Evolutionary conservation across 1,139 yeast species (phyloP).

Genomic region (Scheffersomyces illinoinensis): DNA sequence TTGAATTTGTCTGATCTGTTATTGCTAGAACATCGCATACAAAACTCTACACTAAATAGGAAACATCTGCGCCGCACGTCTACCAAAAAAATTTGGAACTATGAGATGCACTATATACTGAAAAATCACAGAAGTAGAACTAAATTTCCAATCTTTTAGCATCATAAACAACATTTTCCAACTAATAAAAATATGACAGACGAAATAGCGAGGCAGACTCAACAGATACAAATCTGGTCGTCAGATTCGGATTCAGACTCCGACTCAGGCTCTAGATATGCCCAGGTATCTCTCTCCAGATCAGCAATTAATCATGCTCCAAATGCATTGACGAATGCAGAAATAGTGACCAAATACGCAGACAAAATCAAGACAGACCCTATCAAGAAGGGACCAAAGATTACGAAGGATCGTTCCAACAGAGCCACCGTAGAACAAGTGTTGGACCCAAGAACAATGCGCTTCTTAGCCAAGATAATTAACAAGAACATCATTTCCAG

Average conservation of each 20-base stretch:
- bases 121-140: neutral
- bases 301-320: constrained; percentile 1
- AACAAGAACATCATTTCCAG: constrained; percentile 80
- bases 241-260: constrained; percentile 10
- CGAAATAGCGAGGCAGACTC: constrained; percentile 1
- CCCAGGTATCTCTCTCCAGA: constrained; percentile 2
- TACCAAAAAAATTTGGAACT: neutral
- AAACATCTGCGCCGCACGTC: neutral
- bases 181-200: neutral
- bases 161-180: neutral
- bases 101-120: neutral
- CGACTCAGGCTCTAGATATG: constrained; percentile 2
- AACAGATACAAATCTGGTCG: constrained; percentile 3
- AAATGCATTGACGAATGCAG: constrained; percentile 41
- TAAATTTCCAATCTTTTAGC: neutral
- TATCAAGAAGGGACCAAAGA: constrained; percentile 55
- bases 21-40: neutral
- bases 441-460: constrained; percentile 88
- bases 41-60: neutral
- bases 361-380: constrained; percentile 66
- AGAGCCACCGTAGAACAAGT: constrained; percentile 98
- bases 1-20: neutral
- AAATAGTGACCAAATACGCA: constrained; percentile 60
- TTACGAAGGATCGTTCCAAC: constrained; percentile 79
- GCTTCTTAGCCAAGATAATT: constrained; percentile 77